phyloP scores from a whole-genome alignment of 2,329 filamentous ascomycete species.

The Hyphodiscus sp. region DNA sequence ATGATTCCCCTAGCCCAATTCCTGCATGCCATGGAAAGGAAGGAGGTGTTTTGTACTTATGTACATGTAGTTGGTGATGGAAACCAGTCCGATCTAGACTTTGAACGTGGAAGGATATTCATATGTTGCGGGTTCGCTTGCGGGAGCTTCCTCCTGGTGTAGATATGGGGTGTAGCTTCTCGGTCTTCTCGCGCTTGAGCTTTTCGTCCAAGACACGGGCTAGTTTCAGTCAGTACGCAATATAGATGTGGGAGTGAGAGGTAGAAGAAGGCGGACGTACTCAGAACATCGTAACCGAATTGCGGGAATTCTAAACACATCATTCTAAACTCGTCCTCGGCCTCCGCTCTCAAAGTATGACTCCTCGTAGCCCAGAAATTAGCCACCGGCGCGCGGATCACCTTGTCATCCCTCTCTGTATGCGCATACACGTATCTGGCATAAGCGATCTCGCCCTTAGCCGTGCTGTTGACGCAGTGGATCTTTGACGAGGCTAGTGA shows the following conservation, averaged over 20 bases:
- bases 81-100: no score
- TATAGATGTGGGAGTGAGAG: background rate
- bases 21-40: no score
- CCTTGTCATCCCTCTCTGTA: constrained; percentile 60
- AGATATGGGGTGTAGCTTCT: constrained; percentile 43
- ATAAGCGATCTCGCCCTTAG: constrained; percentile 85
- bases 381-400: constrained; percentile 77
- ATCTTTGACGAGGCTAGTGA: constrained; percentile 81
- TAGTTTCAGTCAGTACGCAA: constrained; percentile 29
- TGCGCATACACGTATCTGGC: constrained; percentile 84
- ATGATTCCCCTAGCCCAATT: no score
- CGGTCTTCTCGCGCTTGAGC: constrained; percentile 55
- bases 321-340: constrained; percentile 75
- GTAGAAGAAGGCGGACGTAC: constrained; percentile 38
- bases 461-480: constrained; percentile 81
- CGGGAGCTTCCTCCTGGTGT: constrained; percentile 39
- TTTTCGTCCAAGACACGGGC: constrained; percentile 60
- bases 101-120: background rate
- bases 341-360: constrained; percentile 77
- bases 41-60: no score
- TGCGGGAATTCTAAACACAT: constrained; percentile 87
- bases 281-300: constrained; percentile 89
- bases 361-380: constrained; percentile 81
- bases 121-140: constrained; percentile 43
- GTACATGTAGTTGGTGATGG: no score